A percentile compares a stretch with the other conserved stretches of the same genome.
phyloP scores from a whole-genome alignment of 2,329 filamentous ascomycete genomes.

The Kalmusia sp. region DNA sequence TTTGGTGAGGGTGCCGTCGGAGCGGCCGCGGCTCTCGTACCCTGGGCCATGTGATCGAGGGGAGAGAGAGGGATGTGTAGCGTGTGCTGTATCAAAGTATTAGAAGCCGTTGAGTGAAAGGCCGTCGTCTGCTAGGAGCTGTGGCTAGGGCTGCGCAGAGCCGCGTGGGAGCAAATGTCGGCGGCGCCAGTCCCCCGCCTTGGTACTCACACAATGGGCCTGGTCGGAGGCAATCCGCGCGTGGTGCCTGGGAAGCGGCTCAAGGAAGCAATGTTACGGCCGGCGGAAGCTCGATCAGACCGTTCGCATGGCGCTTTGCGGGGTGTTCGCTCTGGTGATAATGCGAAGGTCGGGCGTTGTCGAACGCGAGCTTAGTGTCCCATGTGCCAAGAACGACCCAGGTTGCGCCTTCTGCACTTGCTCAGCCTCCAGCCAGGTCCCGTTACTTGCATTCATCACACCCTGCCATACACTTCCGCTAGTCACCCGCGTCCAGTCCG shows the following conservation, averaged over 20 bases:
- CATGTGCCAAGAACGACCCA: not conserved
- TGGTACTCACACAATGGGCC: conserved; percentile 9
- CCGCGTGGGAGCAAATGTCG: conserved; percentile 11
- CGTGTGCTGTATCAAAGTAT: conserved; percentile 10
- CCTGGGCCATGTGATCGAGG: conserved; percentile 43
- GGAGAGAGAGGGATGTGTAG: conserved; percentile 4
- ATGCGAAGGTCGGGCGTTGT: conserved; percentile 7
- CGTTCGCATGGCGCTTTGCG: conserved; percentile 8
- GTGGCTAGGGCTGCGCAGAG: conserved; percentile 3
- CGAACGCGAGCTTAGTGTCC: conserved; percentile 2
- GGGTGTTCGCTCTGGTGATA: conserved; percentile 11
- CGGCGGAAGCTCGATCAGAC: conserved; percentile 22
- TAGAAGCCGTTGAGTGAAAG: not conserved
- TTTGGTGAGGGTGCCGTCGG: conserved; percentile 45
- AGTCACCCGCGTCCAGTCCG: conserved; percentile 17
- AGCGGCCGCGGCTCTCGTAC: conserved; percentile 35
- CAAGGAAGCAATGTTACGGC: conserved; percentile 5
- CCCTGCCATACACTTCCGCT: conserved; percentile 11
- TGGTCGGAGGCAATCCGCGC: conserved; percentile 14
- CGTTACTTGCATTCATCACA: conserved; percentile 3
- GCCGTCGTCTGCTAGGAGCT: not conserved
- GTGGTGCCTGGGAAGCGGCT: conserved; percentile 17
- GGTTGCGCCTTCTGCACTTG: not conserved
- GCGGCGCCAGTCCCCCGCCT: conserved; percentile 19
- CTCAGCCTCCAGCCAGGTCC: conserved; percentile 1